Conservation (phyloP, 345 rosid species). For the Adansonia digitata region DNA sequence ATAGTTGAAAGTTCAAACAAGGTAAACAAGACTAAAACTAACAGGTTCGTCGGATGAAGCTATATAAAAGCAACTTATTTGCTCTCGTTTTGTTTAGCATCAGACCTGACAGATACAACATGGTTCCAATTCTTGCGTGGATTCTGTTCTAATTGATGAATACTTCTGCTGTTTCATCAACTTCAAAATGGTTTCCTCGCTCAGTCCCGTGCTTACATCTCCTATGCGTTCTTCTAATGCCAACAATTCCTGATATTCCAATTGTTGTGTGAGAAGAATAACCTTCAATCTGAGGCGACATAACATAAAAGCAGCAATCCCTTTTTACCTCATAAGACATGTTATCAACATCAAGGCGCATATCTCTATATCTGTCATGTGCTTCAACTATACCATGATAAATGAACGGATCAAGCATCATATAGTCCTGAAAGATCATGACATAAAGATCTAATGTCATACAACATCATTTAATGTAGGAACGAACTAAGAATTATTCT, state of each 20-base stretch:
- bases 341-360: conserved; percentile 96
- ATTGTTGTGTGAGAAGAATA: neutral
- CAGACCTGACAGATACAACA: conserved; percentile 89
- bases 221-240: conserved; percentile 91
- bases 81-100: neutral
- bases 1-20: neutral
- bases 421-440: conserved; percentile 57
- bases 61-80: neutral
- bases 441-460: conserved; percentile 11
- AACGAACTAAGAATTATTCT: neutral
- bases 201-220: conserved; percentile 79
- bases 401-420: conserved; percentile 71
- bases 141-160: conserved; percentile 20
- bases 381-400: conserved; percentile 63
- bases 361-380: conserved; percentile 83
- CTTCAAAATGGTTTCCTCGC: conserved; percentile 57
- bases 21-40: neutral
- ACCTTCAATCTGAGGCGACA: neutral
- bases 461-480: neutral
- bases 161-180: conserved; percentile 47
- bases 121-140: conserved; percentile 53
- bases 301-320: neutral
- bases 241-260: conserved; percentile 61
- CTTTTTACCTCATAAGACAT: conserved; percentile 88
- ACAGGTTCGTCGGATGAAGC: neutral